These are phyloP conservation scores for Ascocoryne sarcoides DNA, from an alignment of 2,329 filamentous ascomycete genomes.

Conservation along the genomic window DNA sequence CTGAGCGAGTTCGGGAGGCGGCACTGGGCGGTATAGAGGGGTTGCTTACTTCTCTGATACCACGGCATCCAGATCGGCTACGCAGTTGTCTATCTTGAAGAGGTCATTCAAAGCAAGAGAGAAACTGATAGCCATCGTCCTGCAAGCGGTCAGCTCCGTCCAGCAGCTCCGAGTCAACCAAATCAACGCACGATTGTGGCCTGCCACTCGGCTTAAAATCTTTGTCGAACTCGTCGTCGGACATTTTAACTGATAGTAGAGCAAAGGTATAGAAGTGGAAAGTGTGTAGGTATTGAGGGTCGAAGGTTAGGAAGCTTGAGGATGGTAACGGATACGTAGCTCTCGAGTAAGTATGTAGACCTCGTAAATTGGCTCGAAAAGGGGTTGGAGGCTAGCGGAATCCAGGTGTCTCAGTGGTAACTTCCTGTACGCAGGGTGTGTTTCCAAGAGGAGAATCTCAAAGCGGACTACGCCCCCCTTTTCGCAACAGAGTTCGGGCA, in stretches of 20 bases:
- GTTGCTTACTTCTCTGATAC: conserved; percentile 65
- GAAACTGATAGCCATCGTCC: conserved; percentile 81
- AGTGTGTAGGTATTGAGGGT: neutral
- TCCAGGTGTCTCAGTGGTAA: too few relatives aligned
- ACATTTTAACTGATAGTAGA: conserved; percentile 18
- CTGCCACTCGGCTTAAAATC: conserved; percentile 73
- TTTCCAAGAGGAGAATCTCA: too few relatives aligned
- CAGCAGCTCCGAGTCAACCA: neutral
- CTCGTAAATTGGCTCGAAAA: too few relatives aligned
- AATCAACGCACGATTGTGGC: conserved; percentile 72
- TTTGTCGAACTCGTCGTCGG: conserved; percentile 63
- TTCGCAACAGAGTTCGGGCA: too few relatives aligned
- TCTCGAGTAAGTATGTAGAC: too few relatives aligned
- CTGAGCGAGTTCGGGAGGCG: neutral
- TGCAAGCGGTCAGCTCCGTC: conserved; percentile 32
- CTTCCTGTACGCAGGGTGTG: too few relatives aligned
- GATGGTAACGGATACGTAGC: too few relatives aligned
- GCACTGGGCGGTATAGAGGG: too few relatives aligned
- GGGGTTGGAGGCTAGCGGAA: too few relatives aligned
- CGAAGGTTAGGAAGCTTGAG: neutral
- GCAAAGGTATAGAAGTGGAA: neutral
- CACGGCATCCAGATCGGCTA: conserved; percentile 64
- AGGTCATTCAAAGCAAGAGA: conserved; percentile 79
- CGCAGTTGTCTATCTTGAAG: conserved; percentile 75
- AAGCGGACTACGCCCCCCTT: too few relatives aligned